Percentiles rank a stretch among this genome's conserved stretches.
phyloP scores from a whole-genome alignment of 2,329 filamentous ascomycete genomes.

The Lasiodiplodia gonubiensis region DNA sequence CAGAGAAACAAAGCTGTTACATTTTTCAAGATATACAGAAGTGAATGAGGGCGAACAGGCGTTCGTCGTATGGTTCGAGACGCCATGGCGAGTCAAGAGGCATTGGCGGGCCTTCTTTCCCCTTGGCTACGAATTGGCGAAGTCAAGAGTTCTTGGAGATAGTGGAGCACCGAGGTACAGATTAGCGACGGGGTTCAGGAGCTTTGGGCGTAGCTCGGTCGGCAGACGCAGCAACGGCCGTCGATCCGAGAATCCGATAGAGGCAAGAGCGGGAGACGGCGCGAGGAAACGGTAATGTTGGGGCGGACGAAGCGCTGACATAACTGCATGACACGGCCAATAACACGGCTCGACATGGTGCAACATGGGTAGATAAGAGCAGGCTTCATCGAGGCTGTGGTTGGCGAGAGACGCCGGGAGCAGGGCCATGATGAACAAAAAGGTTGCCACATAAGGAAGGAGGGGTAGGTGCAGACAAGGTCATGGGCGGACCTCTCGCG shows the following conservation, averaged over 20 bases:
- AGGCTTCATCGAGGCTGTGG: background rate
- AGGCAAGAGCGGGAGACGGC: background rate
- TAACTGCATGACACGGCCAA: background rate
- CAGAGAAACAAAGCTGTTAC: background rate
- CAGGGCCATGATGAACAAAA: constrained; percentile 3
- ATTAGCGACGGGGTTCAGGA: background rate
- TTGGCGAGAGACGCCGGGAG: background rate
- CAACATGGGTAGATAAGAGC: constrained; percentile 2
- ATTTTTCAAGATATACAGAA: background rate
- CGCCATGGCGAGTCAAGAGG: background rate
- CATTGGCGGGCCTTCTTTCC: background rate
- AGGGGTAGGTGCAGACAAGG: background rate
- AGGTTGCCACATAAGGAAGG: background rate
- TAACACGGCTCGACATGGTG: background rate
- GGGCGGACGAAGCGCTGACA: background rate
- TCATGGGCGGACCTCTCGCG: background rate
- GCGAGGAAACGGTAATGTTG: background rate
- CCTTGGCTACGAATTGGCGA: constrained; percentile 10
- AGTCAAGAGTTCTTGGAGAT: constrained; percentile 13
- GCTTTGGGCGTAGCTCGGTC: background rate
- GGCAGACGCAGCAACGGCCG: background rate
- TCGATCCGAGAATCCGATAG: background rate
- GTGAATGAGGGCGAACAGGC: background rate
- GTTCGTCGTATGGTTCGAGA: background rate
- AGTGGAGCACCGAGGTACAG: background rate